Conservation (phyloP, 768 basidiomycete species). For the Suillus bovinus region DNA sequence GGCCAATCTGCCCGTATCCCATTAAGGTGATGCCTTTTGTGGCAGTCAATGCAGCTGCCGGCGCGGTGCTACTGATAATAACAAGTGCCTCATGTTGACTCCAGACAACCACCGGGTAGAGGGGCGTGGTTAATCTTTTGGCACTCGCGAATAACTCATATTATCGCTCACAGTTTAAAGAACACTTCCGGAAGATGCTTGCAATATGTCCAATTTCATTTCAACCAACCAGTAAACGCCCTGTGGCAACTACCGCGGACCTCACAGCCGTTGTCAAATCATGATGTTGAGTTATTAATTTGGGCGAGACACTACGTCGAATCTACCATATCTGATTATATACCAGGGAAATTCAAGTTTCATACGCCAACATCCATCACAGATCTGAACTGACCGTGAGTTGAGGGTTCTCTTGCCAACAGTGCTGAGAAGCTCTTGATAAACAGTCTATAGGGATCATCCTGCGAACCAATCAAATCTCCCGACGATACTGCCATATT, state of each 20-base stretch:
- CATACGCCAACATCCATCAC: not conserved
- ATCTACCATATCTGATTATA: not conserved
- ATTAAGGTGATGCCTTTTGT: too few relatives aligned
- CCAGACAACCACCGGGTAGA: not conserved
- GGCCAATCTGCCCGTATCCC: too few relatives aligned
- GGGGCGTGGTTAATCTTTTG: not conserved
- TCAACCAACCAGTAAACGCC: not conserved
- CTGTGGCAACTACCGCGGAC: not conserved
- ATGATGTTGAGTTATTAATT: not conserved
- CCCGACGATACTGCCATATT: not conserved
- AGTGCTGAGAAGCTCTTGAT: not conserved
- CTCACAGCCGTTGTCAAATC: not conserved
- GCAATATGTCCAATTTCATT: not conserved
- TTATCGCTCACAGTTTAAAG: not conserved
- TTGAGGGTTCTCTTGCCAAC: not conserved
- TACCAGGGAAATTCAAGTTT: not conserved
- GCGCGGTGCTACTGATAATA: too few relatives aligned
- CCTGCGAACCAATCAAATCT: not conserved
- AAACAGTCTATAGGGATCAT: too few relatives aligned
- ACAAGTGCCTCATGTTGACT: too few relatives aligned
- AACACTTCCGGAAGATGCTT: not conserved
- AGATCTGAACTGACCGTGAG: not conserved
- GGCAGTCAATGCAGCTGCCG: too few relatives aligned
- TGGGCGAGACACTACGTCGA: not conserved
- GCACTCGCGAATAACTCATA: not conserved